Percentiles rank a stretch among this genome's conserved stretches.
These are phyloP conservation scores for Cytospora piceae DNA, from an alignment of 2,329 filamentous ascomycete genomes.

Conservation along the genomic window DNA sequence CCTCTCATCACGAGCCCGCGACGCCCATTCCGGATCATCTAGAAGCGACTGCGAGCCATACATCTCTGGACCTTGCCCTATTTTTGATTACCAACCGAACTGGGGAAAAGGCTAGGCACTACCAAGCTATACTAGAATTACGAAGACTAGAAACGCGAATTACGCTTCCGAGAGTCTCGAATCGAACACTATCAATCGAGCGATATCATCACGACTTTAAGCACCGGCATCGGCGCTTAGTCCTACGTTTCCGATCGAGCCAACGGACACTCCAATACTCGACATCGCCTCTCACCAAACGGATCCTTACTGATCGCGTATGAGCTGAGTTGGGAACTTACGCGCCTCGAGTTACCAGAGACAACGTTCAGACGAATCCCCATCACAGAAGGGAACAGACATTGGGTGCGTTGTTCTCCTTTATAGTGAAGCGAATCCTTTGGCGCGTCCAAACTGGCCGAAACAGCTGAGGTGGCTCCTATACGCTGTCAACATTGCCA, in stretches of 20 bases:
- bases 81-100: neutral
- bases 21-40: neutral
- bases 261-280: neutral
- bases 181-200: neutral
- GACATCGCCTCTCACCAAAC: neutral
- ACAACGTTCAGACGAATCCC: neutral
- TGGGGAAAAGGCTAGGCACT: neutral
- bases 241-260: slow-evolving; percentile 3
- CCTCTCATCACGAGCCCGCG: slow-evolving; percentile 1
- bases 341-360: slow-evolving; percentile 5
- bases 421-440: neutral
- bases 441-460: neutral
- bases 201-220: neutral
- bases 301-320: neutral
- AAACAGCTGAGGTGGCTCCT: slow-evolving; percentile 1
- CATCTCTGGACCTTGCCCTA: neutral
- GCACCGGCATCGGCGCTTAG: neutral
- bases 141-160: neutral
- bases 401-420: slow-evolving; percentile 19
- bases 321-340: neutral
- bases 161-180: neutral
- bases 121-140: neutral
- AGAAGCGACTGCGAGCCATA: neutral
- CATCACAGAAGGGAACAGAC: neutral
- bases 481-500: slow-evolving; percentile 8